Conservation (phyloP, 768 basidiomycete species). For the Termitomyces sp. region DNA sequence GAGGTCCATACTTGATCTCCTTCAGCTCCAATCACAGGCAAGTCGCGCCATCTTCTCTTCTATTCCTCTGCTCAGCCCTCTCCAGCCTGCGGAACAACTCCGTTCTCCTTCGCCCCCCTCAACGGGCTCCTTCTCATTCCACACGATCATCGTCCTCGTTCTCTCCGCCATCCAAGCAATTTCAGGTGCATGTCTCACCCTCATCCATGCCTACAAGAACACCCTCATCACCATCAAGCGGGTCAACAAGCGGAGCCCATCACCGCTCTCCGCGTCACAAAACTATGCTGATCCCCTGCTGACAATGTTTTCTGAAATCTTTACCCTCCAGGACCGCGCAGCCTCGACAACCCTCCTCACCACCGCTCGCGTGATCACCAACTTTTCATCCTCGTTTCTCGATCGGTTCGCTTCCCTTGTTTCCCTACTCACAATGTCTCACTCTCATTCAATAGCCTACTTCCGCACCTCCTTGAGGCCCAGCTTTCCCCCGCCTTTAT, state of each 20-base stretch:
- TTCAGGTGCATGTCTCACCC: conserved; percentile 60
- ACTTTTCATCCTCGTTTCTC: conserved; percentile 46
- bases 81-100: conserved; percentile 18
- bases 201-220: conserved; percentile 66
- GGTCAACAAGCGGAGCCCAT: conserved; percentile 41
- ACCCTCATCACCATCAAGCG: conserved; percentile 57
- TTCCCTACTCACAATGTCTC: neutral
- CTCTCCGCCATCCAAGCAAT: conserved; percentile 71
- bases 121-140: conserved; percentile 30
- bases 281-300: conserved; percentile 40
- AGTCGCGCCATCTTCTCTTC: conserved; percentile 8
- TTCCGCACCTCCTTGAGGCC: conserved; percentile 60
- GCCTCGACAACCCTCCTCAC: conserved; percentile 42
- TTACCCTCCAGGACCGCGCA: conserved; percentile 41
- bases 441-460: conserved; percentile 36
- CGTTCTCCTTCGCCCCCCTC: conserved; percentile 20
- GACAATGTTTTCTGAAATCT: conserved; percentile 41
- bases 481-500: conserved; percentile 47
- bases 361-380: conserved; percentile 38
- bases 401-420: conserved; percentile 39
- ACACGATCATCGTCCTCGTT: conserved; percentile 52
- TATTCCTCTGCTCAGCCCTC: neutral
- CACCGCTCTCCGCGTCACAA: conserved; percentile 7
- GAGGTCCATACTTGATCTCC: conserved; percentile 54
- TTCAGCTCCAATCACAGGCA: conserved; percentile 41